Evolutionary conservation across 192 early-diverging fungal genomes (phyloP), one percentile per base, ranked within the genome.

Genomic region (Linderina pennispora): DNA sequence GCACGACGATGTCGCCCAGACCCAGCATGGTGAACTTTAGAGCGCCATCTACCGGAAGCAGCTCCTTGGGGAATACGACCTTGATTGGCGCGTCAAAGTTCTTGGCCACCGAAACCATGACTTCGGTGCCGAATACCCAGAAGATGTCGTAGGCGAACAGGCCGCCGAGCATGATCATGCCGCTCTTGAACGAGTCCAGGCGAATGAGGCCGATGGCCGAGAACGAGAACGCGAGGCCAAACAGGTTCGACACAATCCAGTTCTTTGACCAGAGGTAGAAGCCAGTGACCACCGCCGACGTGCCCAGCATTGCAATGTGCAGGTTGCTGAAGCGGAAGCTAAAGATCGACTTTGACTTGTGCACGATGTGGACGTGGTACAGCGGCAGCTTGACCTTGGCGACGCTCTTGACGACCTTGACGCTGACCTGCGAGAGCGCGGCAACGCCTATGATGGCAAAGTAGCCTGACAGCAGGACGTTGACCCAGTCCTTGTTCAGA

Each of bases 91-190:
- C 91, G 56, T 98, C 95, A 67, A 97, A 90, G 46, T 81, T 86
- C 74, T 88, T 94, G 32, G 95, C 95, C 17, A 98, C 95, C 7
- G 87, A 86, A 5, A 97, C 95, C 95, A 98, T 98, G 15, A 98
- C 95, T 28, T 91, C 87, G 5, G 95, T 97, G 25, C 92, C 92
- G 78, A 98, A 98, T 48, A 98, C 95, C 95, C 95, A 98, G 52
- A 97, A 98, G 40, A 98, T 82, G 66, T 98, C 95, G 58, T 98
- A 98, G 19, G 93, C 62, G 72, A 98, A 98, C 33, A 98, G 68
- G 14, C 88, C 93, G 17, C 79, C 65, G 21, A 98, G 80, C 40
- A 98, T 77, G 22, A 92, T 88, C 75, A 93, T 92, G n/a, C 93
- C 95, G 1, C 91, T 97, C 62, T 85, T 87, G 80, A 97, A 96